phyloP scores from a whole-genome alignment of 2,329 filamentous ascomycete genomes.

The Aureobasidium subglaciale region DNA sequence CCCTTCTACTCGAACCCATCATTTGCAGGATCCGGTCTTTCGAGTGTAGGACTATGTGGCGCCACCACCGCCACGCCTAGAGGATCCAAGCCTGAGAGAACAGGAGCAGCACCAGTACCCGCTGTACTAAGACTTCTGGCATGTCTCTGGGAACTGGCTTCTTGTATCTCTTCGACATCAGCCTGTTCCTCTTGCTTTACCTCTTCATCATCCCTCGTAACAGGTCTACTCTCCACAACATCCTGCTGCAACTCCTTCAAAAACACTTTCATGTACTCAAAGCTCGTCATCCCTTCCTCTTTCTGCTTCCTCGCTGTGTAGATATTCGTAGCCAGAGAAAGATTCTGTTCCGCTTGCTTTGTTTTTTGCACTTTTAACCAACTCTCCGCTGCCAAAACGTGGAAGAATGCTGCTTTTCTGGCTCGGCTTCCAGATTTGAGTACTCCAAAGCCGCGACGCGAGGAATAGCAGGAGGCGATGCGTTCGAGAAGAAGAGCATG shows the following conservation, averaged over 20 bases:
- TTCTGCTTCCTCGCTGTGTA: conserved; percentile 35
- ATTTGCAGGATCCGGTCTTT: conserved; percentile 1
- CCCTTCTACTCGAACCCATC: conserved; percentile 14
- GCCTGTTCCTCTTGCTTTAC: conserved; percentile 32
- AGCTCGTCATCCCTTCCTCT: conserved; percentile 20
- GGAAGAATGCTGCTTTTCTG: conserved; percentile 87
- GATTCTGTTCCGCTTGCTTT: conserved; percentile 68
- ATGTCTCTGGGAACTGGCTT: conserved; percentile 29
- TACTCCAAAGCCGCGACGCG: conserved; percentile 60
- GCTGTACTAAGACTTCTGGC: conserved; percentile 37
- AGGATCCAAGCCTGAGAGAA: conserved; percentile 24
- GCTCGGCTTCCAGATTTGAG: conserved; percentile 63
- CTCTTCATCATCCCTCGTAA: conserved; percentile 26
- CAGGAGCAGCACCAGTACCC: neutral
- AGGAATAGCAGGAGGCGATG: conserved; percentile 74
- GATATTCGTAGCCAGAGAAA: conserved; percentile 59
- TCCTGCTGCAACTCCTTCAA: conserved; percentile 62
- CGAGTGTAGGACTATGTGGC: conserved; percentile 5
- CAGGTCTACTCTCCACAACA: conserved; percentile 38
- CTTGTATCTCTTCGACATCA: conserved; percentile 27
- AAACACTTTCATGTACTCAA: conserved; percentile 52
- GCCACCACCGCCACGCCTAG: conserved; percentile 23
- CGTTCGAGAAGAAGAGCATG: conserved; percentile 81
- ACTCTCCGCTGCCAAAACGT: conserved; percentile 69
- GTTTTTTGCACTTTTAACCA: conserved; percentile 75